phyloP scores from a whole-genome alignment of 2,329 filamentous ascomycete species.

The Thelonectria rubi region DNA sequence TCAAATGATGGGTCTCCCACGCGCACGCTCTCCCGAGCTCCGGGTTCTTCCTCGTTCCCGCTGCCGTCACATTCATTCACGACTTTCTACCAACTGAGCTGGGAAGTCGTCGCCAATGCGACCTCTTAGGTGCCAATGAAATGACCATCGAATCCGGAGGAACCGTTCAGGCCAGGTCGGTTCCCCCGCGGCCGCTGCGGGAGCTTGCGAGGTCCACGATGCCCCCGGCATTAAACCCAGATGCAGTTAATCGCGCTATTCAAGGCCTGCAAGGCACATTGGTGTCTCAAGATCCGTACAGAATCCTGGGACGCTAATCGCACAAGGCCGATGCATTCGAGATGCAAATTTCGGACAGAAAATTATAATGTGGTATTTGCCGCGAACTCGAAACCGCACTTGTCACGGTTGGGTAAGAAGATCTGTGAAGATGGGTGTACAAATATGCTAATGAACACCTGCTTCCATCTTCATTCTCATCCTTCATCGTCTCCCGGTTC shows the following conservation, averaged over 20 bases:
- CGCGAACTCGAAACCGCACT: constrained; percentile 10
- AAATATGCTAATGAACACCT: constrained; percentile 14
- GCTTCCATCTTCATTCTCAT: constrained; percentile 13
- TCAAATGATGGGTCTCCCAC: neutral
- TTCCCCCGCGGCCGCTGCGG: constrained; percentile 5
- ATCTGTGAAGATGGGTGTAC: constrained; percentile 10
- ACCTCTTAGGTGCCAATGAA: constrained; percentile 2
- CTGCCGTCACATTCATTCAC: constrained; percentile 11
- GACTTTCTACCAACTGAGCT: constrained; percentile 12
- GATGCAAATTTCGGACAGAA: constrained; percentile 3
- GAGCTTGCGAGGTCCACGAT: neutral
- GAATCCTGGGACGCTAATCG: constrained; percentile 14
- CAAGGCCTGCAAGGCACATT: neutral
- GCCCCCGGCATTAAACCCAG: neutral
- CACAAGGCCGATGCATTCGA: constrained; percentile 10
- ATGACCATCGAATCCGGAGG: neutral
- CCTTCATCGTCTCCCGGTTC: constrained; percentile 10
- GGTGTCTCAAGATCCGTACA: neutral
- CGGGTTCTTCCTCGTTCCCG: constrained; percentile 12
- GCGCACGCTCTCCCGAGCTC: constrained; percentile 4
- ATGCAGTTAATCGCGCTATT: constrained; percentile 12
- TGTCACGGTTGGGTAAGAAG: neutral
- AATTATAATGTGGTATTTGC: constrained; percentile 24
- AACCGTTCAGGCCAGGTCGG: neutral
- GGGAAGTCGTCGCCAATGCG: constrained; percentile 10